These are phyloP conservation scores for Penicillium nucicola DNA, from an alignment of 495 filamentous ascomycete species.

Conservation along the genomic window DNA sequence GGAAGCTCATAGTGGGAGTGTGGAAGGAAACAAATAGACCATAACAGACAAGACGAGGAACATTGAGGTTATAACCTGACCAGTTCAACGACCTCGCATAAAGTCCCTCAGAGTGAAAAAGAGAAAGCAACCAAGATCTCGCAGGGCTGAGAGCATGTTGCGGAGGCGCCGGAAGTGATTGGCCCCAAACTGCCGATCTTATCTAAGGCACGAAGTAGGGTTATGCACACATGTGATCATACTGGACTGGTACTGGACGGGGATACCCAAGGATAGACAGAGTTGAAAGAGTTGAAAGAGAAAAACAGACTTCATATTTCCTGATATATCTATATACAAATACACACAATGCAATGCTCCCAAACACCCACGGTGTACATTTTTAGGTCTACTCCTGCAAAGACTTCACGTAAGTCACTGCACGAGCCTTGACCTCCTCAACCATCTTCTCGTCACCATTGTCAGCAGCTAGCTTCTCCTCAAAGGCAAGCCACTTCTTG, in stretches of 20 bases:
- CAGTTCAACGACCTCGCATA: no score
- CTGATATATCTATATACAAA: slow-evolving; percentile 27
- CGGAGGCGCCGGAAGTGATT: slow-evolving; percentile 13
- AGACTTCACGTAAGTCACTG: slow-evolving; percentile 63
- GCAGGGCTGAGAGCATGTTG: slow-evolving; percentile 13
- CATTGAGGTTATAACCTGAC: background rate
- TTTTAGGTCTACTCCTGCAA: slow-evolving; percentile 44
- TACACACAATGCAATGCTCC: slow-evolving; percentile 25
- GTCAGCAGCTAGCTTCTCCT: slow-evolving; percentile 54
- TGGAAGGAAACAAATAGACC: no score
- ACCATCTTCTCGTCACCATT: slow-evolving; percentile 65
- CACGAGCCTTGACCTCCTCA: slow-evolving; percentile 70
- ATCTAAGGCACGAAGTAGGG: no score
- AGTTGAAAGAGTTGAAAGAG: no score
- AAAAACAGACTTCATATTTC: slow-evolving; percentile 14
- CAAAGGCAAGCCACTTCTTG: slow-evolving; percentile 77
- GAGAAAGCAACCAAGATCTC: background rate
- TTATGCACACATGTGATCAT: background rate
- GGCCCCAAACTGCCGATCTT: background rate
- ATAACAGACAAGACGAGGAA: background rate
- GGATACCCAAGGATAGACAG: no score
- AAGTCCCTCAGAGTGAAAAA: background rate
- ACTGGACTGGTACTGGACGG: background rate
- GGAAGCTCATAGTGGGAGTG: background rate
- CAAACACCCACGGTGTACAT: slow-evolving; percentile 27